Evolutionary conservation across 2,329 filamentous ascomycete species (phyloP).

Genomic region (Talaromyces sp.): DNA sequence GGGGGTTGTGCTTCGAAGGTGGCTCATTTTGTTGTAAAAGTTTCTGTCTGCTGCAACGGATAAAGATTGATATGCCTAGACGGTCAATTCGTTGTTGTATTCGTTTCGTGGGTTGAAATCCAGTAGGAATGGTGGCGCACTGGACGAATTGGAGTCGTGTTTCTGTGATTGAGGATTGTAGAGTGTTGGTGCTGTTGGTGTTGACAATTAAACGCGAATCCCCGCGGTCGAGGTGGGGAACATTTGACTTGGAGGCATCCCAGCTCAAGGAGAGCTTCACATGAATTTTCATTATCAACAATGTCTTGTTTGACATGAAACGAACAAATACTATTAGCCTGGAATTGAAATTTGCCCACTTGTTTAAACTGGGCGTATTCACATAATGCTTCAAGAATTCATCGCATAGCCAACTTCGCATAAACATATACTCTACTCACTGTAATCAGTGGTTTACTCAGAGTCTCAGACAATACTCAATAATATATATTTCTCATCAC

Average conservation of each 20-base stretch:
- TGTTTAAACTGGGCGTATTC: neutral
- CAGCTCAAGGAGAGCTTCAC: neutral
- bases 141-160: neutral
- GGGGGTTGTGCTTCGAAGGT: conserved; percentile 14
- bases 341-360: neutral
- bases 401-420: neutral
- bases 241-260: neutral
- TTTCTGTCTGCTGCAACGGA: neutral
- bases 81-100: neutral
- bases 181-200: neutral
- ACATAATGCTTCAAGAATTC: neutral
- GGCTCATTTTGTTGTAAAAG: neutral
- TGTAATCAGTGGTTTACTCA: neutral
- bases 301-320: no score
- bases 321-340: neutral
- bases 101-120: neutral
- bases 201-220: conserved; percentile 4
- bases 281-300: neutral
- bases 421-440: neutral
- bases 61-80: neutral
- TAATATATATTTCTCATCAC: neutral
- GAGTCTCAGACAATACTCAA: neutral
- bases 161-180: neutral
- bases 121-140: neutral
- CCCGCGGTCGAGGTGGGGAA: conserved; percentile 10